Conservation (phyloP, 177 flowering plant species). For the Telopea speciosissima region DNA sequence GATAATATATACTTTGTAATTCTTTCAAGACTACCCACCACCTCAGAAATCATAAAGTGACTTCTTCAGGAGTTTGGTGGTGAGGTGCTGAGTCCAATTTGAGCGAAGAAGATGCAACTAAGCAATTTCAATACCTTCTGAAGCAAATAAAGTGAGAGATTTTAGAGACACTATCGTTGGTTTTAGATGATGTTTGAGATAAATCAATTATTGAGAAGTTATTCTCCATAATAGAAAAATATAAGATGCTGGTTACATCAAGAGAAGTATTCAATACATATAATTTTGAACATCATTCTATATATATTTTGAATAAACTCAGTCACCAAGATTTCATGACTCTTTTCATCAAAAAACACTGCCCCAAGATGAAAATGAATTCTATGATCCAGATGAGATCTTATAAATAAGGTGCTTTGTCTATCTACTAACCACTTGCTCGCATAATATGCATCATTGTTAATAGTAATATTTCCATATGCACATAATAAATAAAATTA, state of each 20-base stretch:
- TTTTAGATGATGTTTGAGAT: conserved; percentile 50
- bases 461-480: too few species aligned
- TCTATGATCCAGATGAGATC: conserved; percentile 12
- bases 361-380: neutral
- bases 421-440: neutral
- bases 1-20: too few species aligned
- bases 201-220: conserved; percentile 28
- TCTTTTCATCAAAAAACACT: conserved; percentile 32
- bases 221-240: conserved; percentile 12
- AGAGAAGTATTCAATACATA: conserved; percentile 24
- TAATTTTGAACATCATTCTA: conserved; percentile 15
- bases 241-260: conserved; percentile 43
- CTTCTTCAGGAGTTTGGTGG: conserved; percentile 12
- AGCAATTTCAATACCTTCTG: conserved; percentile 15
- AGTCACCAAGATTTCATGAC: conserved; percentile 29
- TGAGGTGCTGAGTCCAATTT: neutral
- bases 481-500: neutral
- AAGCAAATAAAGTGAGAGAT: conserved; percentile 9
- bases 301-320: conserved; percentile 18
- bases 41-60: conserved; percentile 20
- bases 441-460: too few species aligned
- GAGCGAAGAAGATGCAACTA: conserved; percentile 14
- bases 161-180: conserved; percentile 23
- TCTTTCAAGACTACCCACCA: conserved; percentile 4
- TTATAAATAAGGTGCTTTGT: conserved; percentile 20